Evolutionary conservation across 352 stramenopile species (phyloP).

Genomic region (Pythium scleroteichum): DNA sequence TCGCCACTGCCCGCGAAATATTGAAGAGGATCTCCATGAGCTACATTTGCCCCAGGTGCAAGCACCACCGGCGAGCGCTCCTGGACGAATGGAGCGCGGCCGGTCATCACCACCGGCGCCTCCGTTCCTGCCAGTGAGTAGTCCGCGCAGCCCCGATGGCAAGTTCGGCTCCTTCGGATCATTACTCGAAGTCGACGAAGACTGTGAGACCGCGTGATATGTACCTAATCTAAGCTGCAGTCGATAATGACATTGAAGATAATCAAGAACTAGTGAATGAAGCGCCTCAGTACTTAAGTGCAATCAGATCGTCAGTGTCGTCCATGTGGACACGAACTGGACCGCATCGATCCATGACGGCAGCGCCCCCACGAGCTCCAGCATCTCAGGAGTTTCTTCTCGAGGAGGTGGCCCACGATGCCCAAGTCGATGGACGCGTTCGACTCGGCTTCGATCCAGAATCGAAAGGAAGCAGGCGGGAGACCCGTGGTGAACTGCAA

Average conservation of each 20-base stretch:
- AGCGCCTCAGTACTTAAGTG: too few relatives aligned
- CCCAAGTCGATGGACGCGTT: slow-evolving; percentile 52
- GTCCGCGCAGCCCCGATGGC: slow-evolving; percentile 18
- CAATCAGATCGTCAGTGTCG: slow-evolving; percentile 52
- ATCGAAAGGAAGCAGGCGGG: slow-evolving; percentile 61
- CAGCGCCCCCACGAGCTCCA: slow-evolving; percentile 41
- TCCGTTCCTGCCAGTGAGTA: slow-evolving; percentile 8
- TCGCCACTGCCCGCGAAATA: slow-evolving; percentile 48
- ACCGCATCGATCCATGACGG: slow-evolving; percentile 50
- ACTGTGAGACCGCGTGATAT: neutral
- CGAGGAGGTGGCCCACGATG: slow-evolving; percentile 68
- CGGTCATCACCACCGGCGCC: slow-evolving; percentile 2
- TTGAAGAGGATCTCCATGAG: slow-evolving; percentile 54
- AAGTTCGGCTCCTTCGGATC: slow-evolving; percentile 11
- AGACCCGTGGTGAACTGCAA: slow-evolving; percentile 68
- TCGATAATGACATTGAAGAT: neutral
- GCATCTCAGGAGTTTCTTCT: slow-evolving; percentile 53
- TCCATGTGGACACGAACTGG: slow-evolving; percentile 60
- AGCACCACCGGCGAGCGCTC: slow-evolving; percentile 1
- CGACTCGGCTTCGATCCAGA: slow-evolving; percentile 72
- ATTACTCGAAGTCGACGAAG: slow-evolving; percentile 12
- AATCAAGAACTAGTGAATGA: too few relatives aligned
- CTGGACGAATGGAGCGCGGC: slow-evolving; percentile 3
- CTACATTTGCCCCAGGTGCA: slow-evolving; percentile 18
- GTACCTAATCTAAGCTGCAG: slow-evolving; percentile 2